A percentile compares a stretch with the other conserved stretches of the same genome.
Conservation (phyloP, 2,329 filamentous ascomycete species). For the Microcera coccophila region DNA sequence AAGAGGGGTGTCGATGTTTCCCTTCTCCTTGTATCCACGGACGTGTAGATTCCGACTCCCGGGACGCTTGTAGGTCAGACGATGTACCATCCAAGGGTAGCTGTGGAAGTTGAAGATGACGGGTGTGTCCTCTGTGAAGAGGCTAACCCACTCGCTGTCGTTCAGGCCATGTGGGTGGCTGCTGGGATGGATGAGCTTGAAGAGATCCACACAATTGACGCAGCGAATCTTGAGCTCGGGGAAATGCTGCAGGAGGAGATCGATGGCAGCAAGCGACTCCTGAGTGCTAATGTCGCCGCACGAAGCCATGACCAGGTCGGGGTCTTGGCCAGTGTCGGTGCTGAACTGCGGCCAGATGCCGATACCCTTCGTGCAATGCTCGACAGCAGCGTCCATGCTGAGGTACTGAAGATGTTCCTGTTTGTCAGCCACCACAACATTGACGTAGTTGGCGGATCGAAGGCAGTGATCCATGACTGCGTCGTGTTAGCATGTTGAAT, state of each 20-base stretch:
- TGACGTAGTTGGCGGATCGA: constrained; percentile 71
- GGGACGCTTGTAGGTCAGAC: constrained; percentile 70
- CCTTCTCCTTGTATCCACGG: constrained; percentile 77
- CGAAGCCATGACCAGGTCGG: constrained; percentile 71
- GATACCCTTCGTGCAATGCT: constrained; percentile 74
- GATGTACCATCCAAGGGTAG: constrained; percentile 76
- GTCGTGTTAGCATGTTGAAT: constrained; percentile 12
- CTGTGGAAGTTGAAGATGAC: constrained; percentile 83
- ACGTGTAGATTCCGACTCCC: constrained; percentile 67
- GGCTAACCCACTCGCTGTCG: constrained; percentile 60
- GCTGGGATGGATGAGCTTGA: constrained; percentile 67
- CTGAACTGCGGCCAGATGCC: constrained; percentile 76
- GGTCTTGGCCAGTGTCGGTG: constrained; percentile 64
- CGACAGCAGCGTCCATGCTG: constrained; percentile 66
- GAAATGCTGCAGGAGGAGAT: constrained; percentile 66
- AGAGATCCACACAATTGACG: constrained; percentile 76
- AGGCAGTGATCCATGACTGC: constrained; percentile 70
- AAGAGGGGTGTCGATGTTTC: constrained; percentile 77
- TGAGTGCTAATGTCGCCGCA: constrained; percentile 73
- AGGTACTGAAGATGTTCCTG: constrained; percentile 74
- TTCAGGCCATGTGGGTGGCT: constrained; percentile 72
- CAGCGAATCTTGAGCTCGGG: constrained; percentile 72
- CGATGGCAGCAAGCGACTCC: constrained; percentile 70
- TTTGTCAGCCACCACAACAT: constrained; percentile 76
- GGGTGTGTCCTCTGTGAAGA: constrained; percentile 70